These are phyloP conservation scores for Mrakia blollopis DNA, from an alignment of 768 basidiomycete species.

Conservation along the genomic window DNA sequence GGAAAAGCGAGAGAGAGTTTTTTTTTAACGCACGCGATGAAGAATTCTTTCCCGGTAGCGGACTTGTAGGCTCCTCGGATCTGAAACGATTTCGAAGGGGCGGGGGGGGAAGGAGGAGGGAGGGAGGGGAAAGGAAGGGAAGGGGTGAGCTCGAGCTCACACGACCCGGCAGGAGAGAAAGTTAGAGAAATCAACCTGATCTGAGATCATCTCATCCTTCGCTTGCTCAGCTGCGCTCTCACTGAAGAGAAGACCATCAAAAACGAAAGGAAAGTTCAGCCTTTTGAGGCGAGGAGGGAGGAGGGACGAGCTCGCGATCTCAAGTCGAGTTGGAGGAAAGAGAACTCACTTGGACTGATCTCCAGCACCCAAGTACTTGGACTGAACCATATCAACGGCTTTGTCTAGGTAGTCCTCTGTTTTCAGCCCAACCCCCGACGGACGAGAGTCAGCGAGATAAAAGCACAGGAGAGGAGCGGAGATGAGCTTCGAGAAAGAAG, in stretches of 20 bases:
- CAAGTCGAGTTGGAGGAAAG: background rate
- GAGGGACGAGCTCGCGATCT: background rate
- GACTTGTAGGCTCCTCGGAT: constrained; percentile 14
- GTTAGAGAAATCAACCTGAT: background rate
- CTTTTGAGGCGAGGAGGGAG: background rate
- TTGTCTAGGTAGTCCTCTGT: constrained; percentile 4
- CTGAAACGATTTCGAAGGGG: background rate
- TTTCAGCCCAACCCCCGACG: too few relatives aligned
- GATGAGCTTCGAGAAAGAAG: background rate
- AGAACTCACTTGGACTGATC: background rate
- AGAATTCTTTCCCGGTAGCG: background rate
- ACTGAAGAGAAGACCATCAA: too few relatives aligned
- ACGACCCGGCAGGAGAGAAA: background rate
- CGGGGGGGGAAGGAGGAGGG: background rate
- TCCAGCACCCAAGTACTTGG: background rate
- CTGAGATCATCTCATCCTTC: background rate
- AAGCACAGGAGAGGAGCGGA: background rate
- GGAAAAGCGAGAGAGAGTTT: background rate
- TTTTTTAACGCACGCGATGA: background rate
- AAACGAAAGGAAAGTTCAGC: background rate
- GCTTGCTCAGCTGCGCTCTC: constrained; percentile 5
- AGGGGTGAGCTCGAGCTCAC: background rate
- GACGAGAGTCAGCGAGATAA: background rate
- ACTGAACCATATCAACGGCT: background rate
- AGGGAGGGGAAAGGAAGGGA: background rate